Conservation (phyloP, 495 filamentous ascomycete genomes). For the Neurospora sublineolata region DNA sequence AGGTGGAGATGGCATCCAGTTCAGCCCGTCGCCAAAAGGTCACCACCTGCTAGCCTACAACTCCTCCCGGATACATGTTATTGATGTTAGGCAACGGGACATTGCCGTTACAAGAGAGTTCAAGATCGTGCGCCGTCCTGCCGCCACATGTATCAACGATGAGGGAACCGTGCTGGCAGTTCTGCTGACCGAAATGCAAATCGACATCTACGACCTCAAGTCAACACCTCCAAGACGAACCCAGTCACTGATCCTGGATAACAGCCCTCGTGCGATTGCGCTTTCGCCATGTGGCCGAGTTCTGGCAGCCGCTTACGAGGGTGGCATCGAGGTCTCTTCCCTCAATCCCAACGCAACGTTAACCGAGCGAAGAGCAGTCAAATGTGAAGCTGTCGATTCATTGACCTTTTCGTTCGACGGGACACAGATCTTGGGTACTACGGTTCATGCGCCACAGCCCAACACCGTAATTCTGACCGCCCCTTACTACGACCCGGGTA, state of each 20-base stretch:
- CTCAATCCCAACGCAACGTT: constrained; percentile 49
- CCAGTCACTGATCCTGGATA: constrained; percentile 60
- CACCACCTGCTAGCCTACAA: constrained; percentile 67
- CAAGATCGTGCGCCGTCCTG: constrained; percentile 65
- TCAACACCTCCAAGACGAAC: constrained; percentile 50
- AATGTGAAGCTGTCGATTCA: constrained; percentile 67
- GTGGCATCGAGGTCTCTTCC: constrained; percentile 76
- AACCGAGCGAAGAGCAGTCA: constrained; percentile 65
- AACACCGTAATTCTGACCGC: constrained; percentile 71
- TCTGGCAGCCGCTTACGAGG: constrained; percentile 75
- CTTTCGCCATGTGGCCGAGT: constrained; percentile 73
- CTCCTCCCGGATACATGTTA: constrained; percentile 76
- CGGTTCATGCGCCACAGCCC: constrained; percentile 47
- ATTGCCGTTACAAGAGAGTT: constrained; percentile 62
- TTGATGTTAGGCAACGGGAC: constrained; percentile 48
- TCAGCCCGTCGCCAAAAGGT: constrained; percentile 63
- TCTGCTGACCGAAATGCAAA: constrained; percentile 64
- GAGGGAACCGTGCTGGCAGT: constrained; percentile 70
- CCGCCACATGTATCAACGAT: constrained; percentile 68
- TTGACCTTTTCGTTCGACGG: constrained; percentile 77
- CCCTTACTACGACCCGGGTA: constrained; percentile 59
- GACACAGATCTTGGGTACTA: constrained; percentile 74
- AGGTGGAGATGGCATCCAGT: constrained; percentile 76
- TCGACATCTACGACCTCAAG: constrained; percentile 68
- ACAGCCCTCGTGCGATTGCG: constrained; percentile 63